phyloP scores from a whole-genome alignment of 2,329 filamentous ascomycete genomes.

The Fusarium sp. region DNA sequence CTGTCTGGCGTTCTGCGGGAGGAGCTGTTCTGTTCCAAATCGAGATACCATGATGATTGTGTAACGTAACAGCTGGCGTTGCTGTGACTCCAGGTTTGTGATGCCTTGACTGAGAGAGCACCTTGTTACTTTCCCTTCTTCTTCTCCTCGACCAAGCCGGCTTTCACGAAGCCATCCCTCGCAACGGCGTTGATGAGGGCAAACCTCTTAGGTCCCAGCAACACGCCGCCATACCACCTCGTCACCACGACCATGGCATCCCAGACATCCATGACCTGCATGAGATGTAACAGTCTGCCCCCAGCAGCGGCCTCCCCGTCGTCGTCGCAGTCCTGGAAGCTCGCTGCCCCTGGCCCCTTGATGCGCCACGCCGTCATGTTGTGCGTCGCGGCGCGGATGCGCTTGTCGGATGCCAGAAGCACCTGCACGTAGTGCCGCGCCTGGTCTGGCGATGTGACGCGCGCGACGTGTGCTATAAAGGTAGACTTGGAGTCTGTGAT shows the following conservation, averaged over 20 bases:
- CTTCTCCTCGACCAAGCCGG: constrained; percentile 73
- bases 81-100: constrained; percentile 26
- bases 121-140: constrained; percentile 47
- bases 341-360: constrained; percentile 63
- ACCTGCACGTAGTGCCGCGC: constrained; percentile 79
- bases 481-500: constrained; percentile 87
- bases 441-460: constrained; percentile 75
- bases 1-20: constrained; percentile 33
- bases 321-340: constrained; percentile 92
- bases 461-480: constrained; percentile 83
- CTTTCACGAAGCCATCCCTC: constrained; percentile 84
- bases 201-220: constrained; percentile 90
- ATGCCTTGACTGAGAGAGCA: neutral
- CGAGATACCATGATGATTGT: constrained; percentile 40
- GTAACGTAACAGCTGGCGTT: neutral
- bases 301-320: constrained; percentile 96
- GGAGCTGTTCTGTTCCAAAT: constrained; percentile 27
- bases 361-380: constrained; percentile 98
- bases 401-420: constrained; percentile 84
- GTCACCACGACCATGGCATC: constrained; percentile 93
- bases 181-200: constrained; percentile 89
- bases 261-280: constrained; percentile 97
- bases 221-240: constrained; percentile 93
- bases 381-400: constrained; percentile 87
- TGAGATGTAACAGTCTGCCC: constrained; percentile 83